Percentiles rank a stretch among this genome's conserved stretches.
Evolutionary conservation across 2,329 filamentous ascomycete species (phyloP).

Genomic region (Colletotrichum sp.): DNA sequence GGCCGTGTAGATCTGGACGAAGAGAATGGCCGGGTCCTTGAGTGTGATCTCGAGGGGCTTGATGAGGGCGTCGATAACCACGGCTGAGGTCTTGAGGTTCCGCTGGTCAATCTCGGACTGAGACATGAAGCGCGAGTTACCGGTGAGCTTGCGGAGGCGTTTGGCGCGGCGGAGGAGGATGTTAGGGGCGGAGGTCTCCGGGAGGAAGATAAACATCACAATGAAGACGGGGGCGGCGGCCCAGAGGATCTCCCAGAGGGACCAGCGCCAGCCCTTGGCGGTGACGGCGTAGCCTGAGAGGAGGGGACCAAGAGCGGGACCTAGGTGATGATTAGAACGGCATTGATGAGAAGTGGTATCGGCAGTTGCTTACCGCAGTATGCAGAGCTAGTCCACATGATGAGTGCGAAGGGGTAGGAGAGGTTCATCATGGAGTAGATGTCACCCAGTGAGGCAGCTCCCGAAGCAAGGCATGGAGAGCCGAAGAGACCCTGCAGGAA

Average conservation of each 20-base stretch:
- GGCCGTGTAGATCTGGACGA: constrained; percentile 66
- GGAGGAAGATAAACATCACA: constrained; percentile 66
- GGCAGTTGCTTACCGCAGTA: constrained; percentile 32
- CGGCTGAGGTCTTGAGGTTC: constrained; percentile 50
- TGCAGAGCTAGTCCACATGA: constrained; percentile 57
- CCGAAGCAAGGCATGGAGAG: constrained; percentile 67
- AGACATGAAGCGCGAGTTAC: constrained; percentile 60
- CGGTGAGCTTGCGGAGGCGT: constrained; percentile 66
- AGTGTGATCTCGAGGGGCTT: constrained; percentile 65
- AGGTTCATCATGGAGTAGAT: constrained; percentile 60
- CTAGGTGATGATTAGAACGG: background rate
- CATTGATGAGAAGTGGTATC: background rate
- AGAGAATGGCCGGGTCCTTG: constrained; percentile 67
- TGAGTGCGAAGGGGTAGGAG: constrained; percentile 56
- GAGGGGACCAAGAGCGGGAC: constrained; percentile 62
- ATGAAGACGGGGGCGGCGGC: constrained; percentile 62
- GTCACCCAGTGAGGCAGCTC: constrained; percentile 56
- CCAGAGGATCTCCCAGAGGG: constrained; percentile 69
- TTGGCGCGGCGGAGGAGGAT: constrained; percentile 66
- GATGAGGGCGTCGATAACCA: constrained; percentile 62
- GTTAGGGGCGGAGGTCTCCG: constrained; percentile 65
- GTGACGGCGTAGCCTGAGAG: constrained; percentile 65
- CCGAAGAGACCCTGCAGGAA: constrained; percentile 73
- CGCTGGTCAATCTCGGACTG: constrained; percentile 69
- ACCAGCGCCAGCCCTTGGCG: constrained; percentile 67